Percentiles rank a stretch among this genome's conserved stretches.
These are phyloP conservation scores for Purpureocillium lavendulum DNA, from an alignment of 2,329 filamentous ascomycete genomes.

Conservation along the genomic window DNA sequence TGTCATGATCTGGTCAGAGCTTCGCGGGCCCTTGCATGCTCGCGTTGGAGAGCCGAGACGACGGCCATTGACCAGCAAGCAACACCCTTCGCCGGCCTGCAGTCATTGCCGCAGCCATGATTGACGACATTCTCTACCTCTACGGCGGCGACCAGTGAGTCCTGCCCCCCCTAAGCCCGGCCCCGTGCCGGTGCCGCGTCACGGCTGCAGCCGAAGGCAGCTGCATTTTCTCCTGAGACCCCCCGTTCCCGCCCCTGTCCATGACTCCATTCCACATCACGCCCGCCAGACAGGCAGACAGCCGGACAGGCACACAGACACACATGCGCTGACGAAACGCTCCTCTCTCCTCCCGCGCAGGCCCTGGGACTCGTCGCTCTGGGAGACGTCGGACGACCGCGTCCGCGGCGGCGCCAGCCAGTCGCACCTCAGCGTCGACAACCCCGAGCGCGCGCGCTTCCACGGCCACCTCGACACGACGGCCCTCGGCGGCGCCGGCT, in stretches of 20 bases:
- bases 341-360: constrained; percentile 23
- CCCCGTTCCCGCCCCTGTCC: neutral
- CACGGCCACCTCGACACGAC: constrained; percentile 63
- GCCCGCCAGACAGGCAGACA: no score
- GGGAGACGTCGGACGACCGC: constrained; percentile 65
- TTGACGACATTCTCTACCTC: constrained; percentile 20
- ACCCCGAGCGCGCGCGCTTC: constrained; percentile 44
- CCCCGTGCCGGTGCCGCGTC: no score
- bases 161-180: neutral
- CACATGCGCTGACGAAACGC: neutral
- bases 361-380: constrained; percentile 50
- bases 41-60: no score
- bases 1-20: no score
- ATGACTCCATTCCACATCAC: neutral
- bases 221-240: neutral
- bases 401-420: constrained; percentile 66
- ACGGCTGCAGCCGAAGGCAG: no score
- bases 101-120: constrained; percentile 5
- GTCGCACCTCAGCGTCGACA: constrained; percentile 35
- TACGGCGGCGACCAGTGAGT: constrained; percentile 32
- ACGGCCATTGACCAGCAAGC: no score
- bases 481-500: constrained; percentile 71
- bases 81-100: neutral
- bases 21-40: no score
- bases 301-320: no score